Percentiles rank a stretch among this genome's conserved stretches.
These are phyloP conservation scores for Fusarium sp. DNA, from an alignment of 2,329 filamentous ascomycete genomes.

Conservation along the genomic window DNA sequence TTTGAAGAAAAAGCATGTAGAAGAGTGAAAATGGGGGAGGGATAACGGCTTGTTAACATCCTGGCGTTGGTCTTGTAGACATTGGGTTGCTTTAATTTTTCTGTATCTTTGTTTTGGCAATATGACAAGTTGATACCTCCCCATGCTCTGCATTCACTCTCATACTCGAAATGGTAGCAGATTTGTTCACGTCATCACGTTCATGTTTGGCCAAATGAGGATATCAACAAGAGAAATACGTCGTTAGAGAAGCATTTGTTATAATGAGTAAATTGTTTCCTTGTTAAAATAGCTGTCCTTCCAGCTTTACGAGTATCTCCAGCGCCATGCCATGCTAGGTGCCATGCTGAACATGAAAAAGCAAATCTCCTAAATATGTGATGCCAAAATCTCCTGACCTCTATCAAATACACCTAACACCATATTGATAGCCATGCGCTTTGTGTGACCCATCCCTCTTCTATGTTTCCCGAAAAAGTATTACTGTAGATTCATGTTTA, in stretches of 20 bases:
- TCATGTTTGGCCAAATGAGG: slow-evolving; percentile 9
- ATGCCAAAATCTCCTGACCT: slow-evolving; percentile 4
- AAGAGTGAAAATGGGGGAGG: slow-evolving; percentile 17
- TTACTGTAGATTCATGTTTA: slow-evolving; percentile 11
- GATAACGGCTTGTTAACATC: slow-evolving; percentile 33
- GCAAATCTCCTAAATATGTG: slow-evolving; percentile 7
- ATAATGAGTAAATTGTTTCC: slow-evolving; percentile 19
- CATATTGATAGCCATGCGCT: slow-evolving; percentile 10
- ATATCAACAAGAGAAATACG: slow-evolving; percentile 1
- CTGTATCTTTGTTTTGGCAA: slow-evolving; percentile 44
- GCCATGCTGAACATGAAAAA: slow-evolving; percentile 33
- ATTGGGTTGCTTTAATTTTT: slow-evolving; percentile 40
- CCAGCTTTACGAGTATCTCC: slow-evolving; percentile 26
- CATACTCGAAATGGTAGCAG: not conserved
- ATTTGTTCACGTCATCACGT: slow-evolving; percentile 19
- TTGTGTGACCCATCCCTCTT: not conserved
- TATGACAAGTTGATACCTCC: slow-evolving; percentile 47
- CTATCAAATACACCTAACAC: slow-evolving; percentile 35
- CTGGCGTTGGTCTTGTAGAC: slow-evolving; percentile 47
- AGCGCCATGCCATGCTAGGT: slow-evolving; percentile 46
- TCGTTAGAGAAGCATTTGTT: slow-evolving; percentile 6
- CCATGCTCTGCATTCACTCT: slow-evolving; percentile 3
- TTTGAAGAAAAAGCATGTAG: slow-evolving; percentile 22
- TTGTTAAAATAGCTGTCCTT: slow-evolving; percentile 27
- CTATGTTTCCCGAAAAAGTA: slow-evolving; percentile 19